Evolutionary conservation across 108 stramenopile genomes (phyloP).

Genomic region (Cyclotella cryptica): DNA sequence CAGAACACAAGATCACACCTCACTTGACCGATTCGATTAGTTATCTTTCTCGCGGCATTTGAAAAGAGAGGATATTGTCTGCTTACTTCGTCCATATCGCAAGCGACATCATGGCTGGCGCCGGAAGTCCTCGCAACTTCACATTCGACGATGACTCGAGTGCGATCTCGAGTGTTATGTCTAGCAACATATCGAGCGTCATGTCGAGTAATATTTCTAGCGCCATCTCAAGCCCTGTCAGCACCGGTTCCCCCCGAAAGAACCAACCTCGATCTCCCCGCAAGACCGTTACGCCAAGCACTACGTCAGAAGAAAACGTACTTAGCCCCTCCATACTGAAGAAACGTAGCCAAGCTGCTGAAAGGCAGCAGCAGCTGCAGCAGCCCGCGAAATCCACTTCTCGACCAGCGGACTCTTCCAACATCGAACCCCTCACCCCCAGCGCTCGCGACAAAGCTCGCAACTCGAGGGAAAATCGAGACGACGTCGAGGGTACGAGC

Average conservation of each 20-base stretch:
- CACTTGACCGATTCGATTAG: no score
- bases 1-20: no score
- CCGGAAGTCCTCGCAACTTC: conserved; percentile 5
- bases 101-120: not conserved
- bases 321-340: not conserved
- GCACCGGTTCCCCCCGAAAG: no score
- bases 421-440: not conserved
- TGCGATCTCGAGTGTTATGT: not conserved
- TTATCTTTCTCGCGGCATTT: not conserved
- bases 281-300: no score
- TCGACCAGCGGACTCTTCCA: not conserved
- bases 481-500: not conserved
- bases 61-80: no score
- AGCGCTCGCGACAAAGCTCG: not conserved
- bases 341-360: not conserved
- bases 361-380: not conserved
- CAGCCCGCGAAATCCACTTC: not conserved
- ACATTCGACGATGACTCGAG: conserved; percentile 16
- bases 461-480: not conserved
- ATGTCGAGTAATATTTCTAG: not conserved
- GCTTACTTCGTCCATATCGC: not conserved
- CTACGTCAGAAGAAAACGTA: no score
- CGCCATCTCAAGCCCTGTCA: not conserved
- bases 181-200: not conserved
- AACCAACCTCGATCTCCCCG: no score